Evolutionary conservation across 306 rosid species (phyloP).

Genomic region (Vicia villosa): DNA sequence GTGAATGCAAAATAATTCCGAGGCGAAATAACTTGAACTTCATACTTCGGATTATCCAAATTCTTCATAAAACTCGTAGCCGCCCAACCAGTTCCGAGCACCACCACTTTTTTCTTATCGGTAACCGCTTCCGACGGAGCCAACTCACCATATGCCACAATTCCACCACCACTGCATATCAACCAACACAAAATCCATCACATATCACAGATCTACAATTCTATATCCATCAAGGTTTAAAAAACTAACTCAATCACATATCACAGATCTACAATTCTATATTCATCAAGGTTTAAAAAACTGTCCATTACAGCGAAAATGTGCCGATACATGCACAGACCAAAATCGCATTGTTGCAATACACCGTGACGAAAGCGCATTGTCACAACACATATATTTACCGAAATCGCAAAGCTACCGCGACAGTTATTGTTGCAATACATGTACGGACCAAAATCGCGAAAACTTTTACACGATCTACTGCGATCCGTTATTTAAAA

Average conservation of each 20-base stretch:
- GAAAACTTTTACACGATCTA: too few relatives aligned
- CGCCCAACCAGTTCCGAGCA: constrained; percentile 99
- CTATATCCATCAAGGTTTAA: neutral
- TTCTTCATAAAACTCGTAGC: constrained; percentile 88
- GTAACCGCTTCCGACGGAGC: constrained; percentile 45
- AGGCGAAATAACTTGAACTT: constrained; percentile 87
- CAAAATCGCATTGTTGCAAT: too few relatives aligned
- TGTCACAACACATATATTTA: too few relatives aligned
- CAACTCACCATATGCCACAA: constrained; percentile 67
- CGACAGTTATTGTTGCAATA: too few relatives aligned
- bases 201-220: neutral
- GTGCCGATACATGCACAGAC: too few relatives aligned
- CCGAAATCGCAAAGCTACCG: too few relatives aligned
- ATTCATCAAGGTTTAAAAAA: too few relatives aligned
- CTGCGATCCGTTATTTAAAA: too few relatives aligned
- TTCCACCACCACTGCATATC: constrained; percentile 76
- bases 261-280: neutral
- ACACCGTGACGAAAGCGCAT: too few relatives aligned
- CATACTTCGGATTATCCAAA: constrained; percentile 62
- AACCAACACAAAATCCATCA: neutral
- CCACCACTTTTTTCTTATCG: constrained; percentile 78
- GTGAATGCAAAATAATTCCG: constrained; percentile 94
- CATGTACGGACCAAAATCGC: too few relatives aligned
- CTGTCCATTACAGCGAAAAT: too few relatives aligned
- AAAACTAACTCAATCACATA: too few relatives aligned